These are phyloP conservation scores for Adansonia grandidieri DNA, from an alignment of 441 rosid species.

Conservation along the genomic window DNA sequence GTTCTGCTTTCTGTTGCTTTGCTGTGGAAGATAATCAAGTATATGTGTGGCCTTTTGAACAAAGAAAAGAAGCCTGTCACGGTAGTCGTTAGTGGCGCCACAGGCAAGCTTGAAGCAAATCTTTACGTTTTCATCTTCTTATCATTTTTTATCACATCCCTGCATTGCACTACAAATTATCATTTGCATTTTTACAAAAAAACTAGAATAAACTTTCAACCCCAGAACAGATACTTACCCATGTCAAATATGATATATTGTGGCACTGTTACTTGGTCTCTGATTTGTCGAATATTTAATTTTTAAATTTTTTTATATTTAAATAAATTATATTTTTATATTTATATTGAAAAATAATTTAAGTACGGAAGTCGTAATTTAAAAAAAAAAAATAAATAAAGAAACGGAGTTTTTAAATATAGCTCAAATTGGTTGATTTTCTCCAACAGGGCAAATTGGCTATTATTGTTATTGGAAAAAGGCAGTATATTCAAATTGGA, in stretches of 20 bases:
- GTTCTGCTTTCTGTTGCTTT: conserved; percentile 47
- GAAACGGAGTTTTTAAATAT: background rate
- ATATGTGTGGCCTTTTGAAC: conserved; percentile 58
- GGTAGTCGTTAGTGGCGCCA: conserved; percentile 74
- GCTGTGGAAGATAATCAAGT: conserved; percentile 59
- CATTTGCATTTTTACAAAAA: no score
- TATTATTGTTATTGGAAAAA: conserved; percentile 32
- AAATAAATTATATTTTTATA: no score
- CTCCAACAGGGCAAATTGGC: conserved; percentile 74
- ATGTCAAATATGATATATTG: background rate
- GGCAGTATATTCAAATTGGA: no score
- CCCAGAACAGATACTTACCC: background rate
- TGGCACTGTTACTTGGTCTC: no score
- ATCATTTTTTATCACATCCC: background rate
- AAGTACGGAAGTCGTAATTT: no score
- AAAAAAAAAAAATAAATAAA: no score
- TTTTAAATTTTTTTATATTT: no score
- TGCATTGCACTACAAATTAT: no score
- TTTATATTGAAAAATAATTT: no score
- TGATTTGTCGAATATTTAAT: no score
- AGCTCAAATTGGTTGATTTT: conserved; percentile 8
- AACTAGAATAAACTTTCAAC: background rate
- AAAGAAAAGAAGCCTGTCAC: conserved; percentile 63
- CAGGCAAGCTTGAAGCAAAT: conserved; percentile 50
- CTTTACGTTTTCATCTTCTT: background rate